Base-by-base conservation (phyloP, 2,329 filamentous ascomycete genomes). In the Colletotrichum lini region DNA sequence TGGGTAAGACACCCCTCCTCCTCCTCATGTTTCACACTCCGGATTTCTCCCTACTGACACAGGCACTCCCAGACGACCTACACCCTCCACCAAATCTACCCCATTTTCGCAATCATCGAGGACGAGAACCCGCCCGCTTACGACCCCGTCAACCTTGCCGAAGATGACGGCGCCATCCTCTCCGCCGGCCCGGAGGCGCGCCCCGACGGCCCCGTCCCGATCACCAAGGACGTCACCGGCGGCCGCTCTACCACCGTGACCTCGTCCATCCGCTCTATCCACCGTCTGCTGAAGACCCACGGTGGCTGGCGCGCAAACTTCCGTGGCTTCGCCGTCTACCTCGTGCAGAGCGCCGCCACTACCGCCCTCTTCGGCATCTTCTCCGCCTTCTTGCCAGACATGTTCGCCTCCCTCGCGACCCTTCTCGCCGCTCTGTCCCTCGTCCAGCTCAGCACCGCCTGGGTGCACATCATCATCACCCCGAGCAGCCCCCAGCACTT, bases 381-480 rank as follows among this genome's bases (percentile, higher is more conserved):
- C 76, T 74, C 81, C 21, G 76, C 78, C 44, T 74, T 84, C 49
- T 78, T 89, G 23, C 81, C 86, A 70, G 80, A 84, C 67, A 78
- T 84, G 61, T 74, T 91, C 65, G 78, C 82, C 74, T 74, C 82
- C 30, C 16, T 93, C 65, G 84, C 85, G 65, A 86, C 86, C 64
- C 85, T 92, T 60, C 68, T 92, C 52, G 85, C 89, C 35, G 86
- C 88, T 62, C 80, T 96, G 26, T 80, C 88, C 23, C 84, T 93
- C 42, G 88, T 92, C 47, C 92, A 92, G 77, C 81, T 96, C 70
- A 88, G 90, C 79, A 89, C 95, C 75, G 88, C 90, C 64, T 98
- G 95, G 94, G 93, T 95, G 4, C 94, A 98, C 80, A 91, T 93
- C 77, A 90, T 97, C 79, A 95, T 98, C 78, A 91, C 94, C 2